A percentile compares a stretch with the other conserved stretches of the same genome.
These are phyloP conservation scores for Tolypocladium sp. DNA, from an alignment of 2,329 filamentous ascomycete genomes.

Conservation along the genomic window DNA sequence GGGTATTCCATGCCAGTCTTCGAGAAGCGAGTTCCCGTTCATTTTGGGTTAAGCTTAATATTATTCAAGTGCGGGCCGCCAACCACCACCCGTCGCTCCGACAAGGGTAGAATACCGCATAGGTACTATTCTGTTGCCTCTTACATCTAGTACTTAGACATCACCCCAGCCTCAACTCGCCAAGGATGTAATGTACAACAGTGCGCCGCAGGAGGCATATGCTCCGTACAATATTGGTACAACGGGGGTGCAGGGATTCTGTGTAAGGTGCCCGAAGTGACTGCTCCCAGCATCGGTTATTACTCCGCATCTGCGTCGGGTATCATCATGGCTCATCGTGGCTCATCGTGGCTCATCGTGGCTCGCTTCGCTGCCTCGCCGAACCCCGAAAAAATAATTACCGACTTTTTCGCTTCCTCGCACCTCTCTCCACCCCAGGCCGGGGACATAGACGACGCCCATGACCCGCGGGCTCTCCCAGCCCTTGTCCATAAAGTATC, in stretches of 20 bases:
- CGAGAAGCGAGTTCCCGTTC: too few species aligned
- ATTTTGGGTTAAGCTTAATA: too few species aligned
- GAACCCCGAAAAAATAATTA: constrained; percentile 92
- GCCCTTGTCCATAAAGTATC: constrained; percentile 39
- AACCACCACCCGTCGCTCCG: neutral
- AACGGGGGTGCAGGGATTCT: neutral
- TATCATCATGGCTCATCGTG: neutral
- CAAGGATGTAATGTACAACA: neutral
- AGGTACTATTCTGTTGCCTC: neutral
- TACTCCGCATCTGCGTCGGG: neutral
- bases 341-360: neutral
- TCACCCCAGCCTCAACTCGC: neutral
- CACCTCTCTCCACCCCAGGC: constrained; percentile 81
- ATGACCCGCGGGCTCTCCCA: constrained; percentile 57
- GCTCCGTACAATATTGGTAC: neutral
- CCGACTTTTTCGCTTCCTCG: constrained; percentile 73
- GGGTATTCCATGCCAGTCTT: neutral
- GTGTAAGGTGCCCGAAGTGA: neutral
- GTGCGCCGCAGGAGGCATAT: neutral
- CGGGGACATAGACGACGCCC: constrained; percentile 86
- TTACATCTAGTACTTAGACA: too few species aligned
- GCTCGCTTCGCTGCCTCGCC: constrained; percentile 22
- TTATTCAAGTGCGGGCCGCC: too few species aligned
- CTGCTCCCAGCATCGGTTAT: neutral
- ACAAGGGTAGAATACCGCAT: neutral